Percentiles rank a stretch among this genome's conserved stretches.
These are phyloP conservation scores for Penicillium verhagenii DNA, from an alignment of 495 filamentous ascomycete species.

Conservation along the genomic window DNA sequence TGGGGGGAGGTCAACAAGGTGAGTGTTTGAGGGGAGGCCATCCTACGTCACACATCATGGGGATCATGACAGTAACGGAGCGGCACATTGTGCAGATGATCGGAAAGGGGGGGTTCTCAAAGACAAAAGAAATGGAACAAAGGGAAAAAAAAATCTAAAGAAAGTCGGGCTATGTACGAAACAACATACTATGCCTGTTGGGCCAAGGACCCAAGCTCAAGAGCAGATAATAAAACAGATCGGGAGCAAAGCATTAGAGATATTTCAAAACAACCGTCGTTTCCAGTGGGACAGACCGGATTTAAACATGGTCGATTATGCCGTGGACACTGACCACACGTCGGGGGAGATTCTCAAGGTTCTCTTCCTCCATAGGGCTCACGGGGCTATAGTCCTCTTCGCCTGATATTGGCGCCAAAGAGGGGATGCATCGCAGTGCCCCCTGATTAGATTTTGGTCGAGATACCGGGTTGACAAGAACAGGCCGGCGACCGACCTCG, in stretches of 20 bases:
- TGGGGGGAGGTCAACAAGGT: neutral
- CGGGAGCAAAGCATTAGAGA: neutral
- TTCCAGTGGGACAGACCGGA: neutral
- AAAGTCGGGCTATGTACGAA: slow-evolving; percentile 29
- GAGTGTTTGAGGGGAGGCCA: slow-evolving; percentile 3
- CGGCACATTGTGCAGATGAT: neutral
- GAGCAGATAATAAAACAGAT: slow-evolving; percentile 1
- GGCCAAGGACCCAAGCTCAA: neutral
- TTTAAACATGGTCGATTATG: slow-evolving; percentile 56
- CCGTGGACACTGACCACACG: slow-evolving; percentile 66
- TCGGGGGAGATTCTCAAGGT: slow-evolving; percentile 28
- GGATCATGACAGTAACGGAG: neutral
- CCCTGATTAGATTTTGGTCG: slow-evolving; percentile 68
- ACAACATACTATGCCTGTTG: slow-evolving; percentile 10
- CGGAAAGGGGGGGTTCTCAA: neutral
- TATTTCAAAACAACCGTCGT: slow-evolving; percentile 5
- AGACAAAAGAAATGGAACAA: slow-evolving; percentile 21
- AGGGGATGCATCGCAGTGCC: slow-evolving; percentile 59
- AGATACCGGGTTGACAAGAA: slow-evolving; percentile 39
- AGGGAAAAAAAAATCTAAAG: slow-evolving; percentile 35
- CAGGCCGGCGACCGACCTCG: slow-evolving; percentile 54
- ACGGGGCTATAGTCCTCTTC: slow-evolving; percentile 43
- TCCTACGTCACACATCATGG: slow-evolving; percentile 20
- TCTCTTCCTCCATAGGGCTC: slow-evolving; percentile 33
- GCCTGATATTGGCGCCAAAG: slow-evolving; percentile 42